Conservation (phyloP, 129 eudicot genomes). For the Apium graveolens region DNA sequence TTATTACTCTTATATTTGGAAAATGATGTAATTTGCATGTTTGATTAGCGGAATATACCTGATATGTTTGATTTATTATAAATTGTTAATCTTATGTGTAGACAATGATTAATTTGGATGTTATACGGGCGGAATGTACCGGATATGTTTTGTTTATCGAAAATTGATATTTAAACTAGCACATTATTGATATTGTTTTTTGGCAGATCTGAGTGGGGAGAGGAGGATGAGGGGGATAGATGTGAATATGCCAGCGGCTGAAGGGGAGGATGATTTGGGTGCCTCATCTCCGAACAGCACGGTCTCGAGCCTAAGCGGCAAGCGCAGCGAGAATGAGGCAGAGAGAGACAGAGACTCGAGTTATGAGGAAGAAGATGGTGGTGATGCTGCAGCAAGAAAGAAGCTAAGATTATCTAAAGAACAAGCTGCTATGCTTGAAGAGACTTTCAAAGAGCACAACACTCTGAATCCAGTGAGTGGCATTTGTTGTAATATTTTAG, state of each 20-base stretch:
- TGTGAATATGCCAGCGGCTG: slow-evolving; percentile 37
- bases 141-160: not conserved
- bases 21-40: too few relatives aligned
- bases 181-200: not conserved
- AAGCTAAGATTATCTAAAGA: slow-evolving; percentile 71
- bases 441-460: slow-evolving; percentile 70
- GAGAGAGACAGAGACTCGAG: slow-evolving; percentile 52
- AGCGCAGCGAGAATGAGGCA: slow-evolving; percentile 55
- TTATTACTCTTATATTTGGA: too few relatives aligned
- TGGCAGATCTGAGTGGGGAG: slow-evolving; percentile 44
- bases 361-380: slow-evolving; percentile 56
- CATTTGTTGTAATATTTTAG: not conserved
- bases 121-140: not conserved
- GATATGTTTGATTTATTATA: too few relatives aligned
- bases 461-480: slow-evolving; percentile 85
- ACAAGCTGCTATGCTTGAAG: slow-evolving; percentile 79
- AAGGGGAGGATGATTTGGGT: slow-evolving; percentile 51
- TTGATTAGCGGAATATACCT: too few relatives aligned
- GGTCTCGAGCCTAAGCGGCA: slow-evolving; percentile 69
- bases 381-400: slow-evolving; percentile 63
- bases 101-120: not conserved
- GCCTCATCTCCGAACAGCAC: slow-evolving; percentile 81
- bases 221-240: slow-evolving; percentile 42
- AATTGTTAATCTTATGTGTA: too few relatives aligned
- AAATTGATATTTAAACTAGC: not conserved